Conservation (phyloP, 352 stramenopile genomes). For the Globisporangium barbulae region DNA sequence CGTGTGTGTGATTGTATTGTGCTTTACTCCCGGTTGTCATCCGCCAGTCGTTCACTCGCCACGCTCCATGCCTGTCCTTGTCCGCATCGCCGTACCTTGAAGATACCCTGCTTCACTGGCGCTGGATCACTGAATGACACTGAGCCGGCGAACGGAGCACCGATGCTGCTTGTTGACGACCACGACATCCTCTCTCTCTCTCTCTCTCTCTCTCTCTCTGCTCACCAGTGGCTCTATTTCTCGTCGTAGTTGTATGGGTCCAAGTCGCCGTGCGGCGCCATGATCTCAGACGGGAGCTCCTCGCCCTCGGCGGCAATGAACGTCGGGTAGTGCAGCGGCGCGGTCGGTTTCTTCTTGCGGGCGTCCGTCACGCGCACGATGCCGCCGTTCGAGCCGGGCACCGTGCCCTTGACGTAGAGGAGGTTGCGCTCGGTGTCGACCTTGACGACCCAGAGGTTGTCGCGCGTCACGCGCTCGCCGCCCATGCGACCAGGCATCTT, state of each 20-base stretch:
- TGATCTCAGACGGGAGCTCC: constrained; percentile 56
- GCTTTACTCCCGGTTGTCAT: neutral
- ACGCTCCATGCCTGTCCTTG: neutral
- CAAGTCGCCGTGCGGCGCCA: constrained; percentile 69
- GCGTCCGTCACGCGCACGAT: constrained; percentile 85
- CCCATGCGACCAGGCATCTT: constrained; percentile 99
- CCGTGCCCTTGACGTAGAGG: constrained; percentile 91
- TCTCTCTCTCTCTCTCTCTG: constrained; percentile 3
- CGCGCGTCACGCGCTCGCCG: constrained; percentile 90
- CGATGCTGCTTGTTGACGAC: constrained; percentile 4
- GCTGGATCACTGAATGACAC: neutral
- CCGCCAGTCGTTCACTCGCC: neutral
- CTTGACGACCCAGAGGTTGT: constrained; percentile 95
- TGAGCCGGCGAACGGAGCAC: neutral
- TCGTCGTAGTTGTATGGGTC: constrained; percentile 89
- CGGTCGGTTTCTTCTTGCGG: constrained; percentile 74
- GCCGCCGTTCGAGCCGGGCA: constrained; percentile 89
- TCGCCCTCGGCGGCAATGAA: constrained; percentile 51
- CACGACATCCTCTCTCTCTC: neutral
- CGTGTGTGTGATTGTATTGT: neutral
- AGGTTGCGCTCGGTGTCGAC: constrained; percentile 92
- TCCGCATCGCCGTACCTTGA: constrained; percentile 1
- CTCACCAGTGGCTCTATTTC: constrained; percentile 32
- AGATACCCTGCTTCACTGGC: neutral
- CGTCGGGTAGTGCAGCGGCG: constrained; percentile 77